phyloP scores from a whole-genome alignment of 257 asterid genomes.

The Petunia axillaris region DNA sequence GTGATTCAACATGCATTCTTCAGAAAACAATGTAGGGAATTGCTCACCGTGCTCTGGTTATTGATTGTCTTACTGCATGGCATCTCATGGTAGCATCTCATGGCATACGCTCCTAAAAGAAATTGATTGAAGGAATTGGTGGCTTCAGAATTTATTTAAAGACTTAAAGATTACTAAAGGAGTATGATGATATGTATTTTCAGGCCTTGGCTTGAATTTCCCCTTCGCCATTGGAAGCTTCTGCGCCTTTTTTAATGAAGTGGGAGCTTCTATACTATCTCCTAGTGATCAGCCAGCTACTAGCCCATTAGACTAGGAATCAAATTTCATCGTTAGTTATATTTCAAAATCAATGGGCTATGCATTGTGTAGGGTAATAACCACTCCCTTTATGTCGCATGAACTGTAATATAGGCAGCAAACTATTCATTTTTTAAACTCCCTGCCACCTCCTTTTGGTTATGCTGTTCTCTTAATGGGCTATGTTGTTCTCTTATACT shows the following conservation, averaged over 20 bases:
- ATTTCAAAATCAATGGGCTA: not conserved
- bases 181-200: not conserved
- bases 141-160: not conserved
- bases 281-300: not conserved
- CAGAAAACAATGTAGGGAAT: not conserved
- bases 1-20: not conserved
- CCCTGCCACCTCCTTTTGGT: too few species aligned
- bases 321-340: not conserved
- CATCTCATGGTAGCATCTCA: not conserved
- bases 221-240: not conserved
- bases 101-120: not conserved
- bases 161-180: not conserved
- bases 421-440: too few species aligned
- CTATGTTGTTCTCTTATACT: not conserved
- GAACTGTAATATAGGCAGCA: not conserved
- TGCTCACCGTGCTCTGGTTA: not conserved
- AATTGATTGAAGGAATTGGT: not conserved
- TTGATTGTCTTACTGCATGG: not conserved
- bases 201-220: not conserved
- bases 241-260: too few species aligned
- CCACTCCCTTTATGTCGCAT: not conserved
- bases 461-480: not conserved
- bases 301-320: constrained; percentile 3
- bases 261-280: not conserved
- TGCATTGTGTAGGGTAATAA: not conserved